Conservation (phyloP, 164 flowering plant genomes). For the Protea cynaroides region DNA sequence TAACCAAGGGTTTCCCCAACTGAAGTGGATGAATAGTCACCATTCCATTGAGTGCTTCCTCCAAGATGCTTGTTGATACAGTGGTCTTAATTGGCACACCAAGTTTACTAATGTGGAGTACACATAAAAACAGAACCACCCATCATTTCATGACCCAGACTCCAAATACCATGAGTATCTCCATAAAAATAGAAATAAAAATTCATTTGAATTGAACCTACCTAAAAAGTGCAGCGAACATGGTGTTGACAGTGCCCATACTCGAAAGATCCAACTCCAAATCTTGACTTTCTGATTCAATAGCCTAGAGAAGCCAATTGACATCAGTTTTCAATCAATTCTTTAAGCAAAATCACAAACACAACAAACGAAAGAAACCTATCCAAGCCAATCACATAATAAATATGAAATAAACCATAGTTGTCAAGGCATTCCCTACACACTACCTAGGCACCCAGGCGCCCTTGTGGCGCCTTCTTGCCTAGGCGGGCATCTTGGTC, state of each 20-base stretch:
- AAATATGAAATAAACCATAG: too few relatives aligned
- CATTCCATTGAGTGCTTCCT: slow-evolving; percentile 85
- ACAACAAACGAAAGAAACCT: too few relatives aligned
- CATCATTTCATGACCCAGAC: slow-evolving; percentile 6
- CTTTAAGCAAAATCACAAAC: too few relatives aligned
- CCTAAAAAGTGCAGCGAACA: slow-evolving; percentile 99
- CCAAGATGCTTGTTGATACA: slow-evolving; percentile 86
- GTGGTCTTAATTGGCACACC: slow-evolving; percentile 98
- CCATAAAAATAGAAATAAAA: not conserved
- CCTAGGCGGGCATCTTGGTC: too few relatives aligned
- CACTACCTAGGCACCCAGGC: too few relatives aligned
- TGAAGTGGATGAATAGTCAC: slow-evolving; percentile 56
- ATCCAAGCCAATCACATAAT: too few relatives aligned
- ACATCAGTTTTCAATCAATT: not conserved
- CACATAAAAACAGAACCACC: slow-evolving; percentile 5
- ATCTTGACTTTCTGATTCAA: slow-evolving; percentile 84
- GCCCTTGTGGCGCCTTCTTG: too few relatives aligned
- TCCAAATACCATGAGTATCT: not conserved
- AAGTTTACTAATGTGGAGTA: slow-evolving; percentile 54
- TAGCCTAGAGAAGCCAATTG: slow-evolving; percentile 45
- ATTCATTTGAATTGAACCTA: slow-evolving; percentile 10
- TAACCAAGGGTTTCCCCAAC: slow-evolving; percentile 51
- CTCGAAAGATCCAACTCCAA: slow-evolving; percentile 96
- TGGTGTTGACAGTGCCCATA: slow-evolving; percentile 86
- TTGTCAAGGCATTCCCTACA: too few relatives aligned